These are phyloP conservation scores for Boletus subcaerulescens DNA, from an alignment of 768 basidiomycete genomes.

Conservation along the genomic window DNA sequence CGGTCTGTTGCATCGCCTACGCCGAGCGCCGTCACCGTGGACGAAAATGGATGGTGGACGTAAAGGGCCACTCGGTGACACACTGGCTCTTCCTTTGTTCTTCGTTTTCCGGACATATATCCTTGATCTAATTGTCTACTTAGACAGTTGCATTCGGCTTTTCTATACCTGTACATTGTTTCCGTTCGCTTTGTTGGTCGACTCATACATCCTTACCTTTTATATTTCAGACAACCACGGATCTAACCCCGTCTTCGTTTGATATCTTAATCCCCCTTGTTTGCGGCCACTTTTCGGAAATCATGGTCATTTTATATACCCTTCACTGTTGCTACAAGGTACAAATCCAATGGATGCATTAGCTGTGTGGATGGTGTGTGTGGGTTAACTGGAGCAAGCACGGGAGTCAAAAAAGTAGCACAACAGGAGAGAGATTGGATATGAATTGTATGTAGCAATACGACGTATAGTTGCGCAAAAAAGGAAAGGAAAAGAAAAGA, in stretches of 20 bases:
- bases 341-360: conserved; percentile 37
- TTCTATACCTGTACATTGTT: not conserved
- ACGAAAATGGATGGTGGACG: conserved; percentile 78
- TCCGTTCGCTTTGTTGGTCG: not conserved
- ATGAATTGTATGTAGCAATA: conserved; percentile 10
- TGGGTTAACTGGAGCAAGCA: conserved; percentile 16
- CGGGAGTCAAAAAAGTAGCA: not conserved
- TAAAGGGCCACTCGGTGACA: conserved; percentile 24
- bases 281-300: conserved; percentile 16
- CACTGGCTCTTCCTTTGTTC: not conserved
- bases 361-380: conserved; percentile 23
- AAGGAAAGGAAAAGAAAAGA: not conserved
- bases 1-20: conserved; percentile 62
- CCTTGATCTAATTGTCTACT: conserved; percentile 21
- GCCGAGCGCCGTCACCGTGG: conserved; percentile 69
- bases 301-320: conserved; percentile 34
- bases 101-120: conserved; percentile 15
- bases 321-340: conserved; percentile 39
- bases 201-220: conserved; percentile 2
- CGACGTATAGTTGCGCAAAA: no score
- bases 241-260: not conserved
- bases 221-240: conserved; percentile 1
- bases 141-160: not conserved
- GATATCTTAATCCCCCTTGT: conserved; percentile 10
- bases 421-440: conserved; percentile 12